A percentile compares a stretch with the other conserved stretches of the same genome.
phyloP scores from a whole-genome alignment of 805 yeast genomes.

The Saturnispora sekii region DNA sequence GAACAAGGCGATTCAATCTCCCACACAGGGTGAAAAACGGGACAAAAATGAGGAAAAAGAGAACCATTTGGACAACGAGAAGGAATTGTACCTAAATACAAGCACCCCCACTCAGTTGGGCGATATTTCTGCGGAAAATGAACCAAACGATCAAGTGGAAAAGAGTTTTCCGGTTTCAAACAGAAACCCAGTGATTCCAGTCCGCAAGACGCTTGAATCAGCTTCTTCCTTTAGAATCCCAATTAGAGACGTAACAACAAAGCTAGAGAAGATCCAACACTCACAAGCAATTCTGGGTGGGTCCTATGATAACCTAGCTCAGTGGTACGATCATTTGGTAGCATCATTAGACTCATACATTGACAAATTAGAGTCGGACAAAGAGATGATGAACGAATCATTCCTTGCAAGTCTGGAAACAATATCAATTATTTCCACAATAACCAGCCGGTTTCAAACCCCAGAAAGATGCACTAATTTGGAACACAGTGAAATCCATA shows the following conservation, averaged over 20 bases:
- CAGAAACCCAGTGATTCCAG: no score
- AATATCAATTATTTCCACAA: constrained; percentile 17
- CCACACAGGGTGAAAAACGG: no score
- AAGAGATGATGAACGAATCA: constrained; percentile 15
- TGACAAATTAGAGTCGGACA: constrained; percentile 6
- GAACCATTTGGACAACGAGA: neutral
- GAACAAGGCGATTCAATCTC: no score
- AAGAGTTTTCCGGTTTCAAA: no score
- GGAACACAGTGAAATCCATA: constrained; percentile 1
- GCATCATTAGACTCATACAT: neutral
- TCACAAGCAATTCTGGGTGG: constrained; percentile 4
- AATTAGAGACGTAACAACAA: constrained; percentile 1
- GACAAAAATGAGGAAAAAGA: neutral
- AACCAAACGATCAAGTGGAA: neutral
- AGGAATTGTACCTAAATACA: neutral
- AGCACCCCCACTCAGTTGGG: constrained; percentile 1
- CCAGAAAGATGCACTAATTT: constrained; percentile 7
- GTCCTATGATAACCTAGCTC: constrained; percentile 4
- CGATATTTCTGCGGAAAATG: neutral
- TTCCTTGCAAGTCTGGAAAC: constrained; percentile 21
- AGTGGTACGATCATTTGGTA: constrained; percentile 5
- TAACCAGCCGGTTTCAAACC: neutral
- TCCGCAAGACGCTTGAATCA: no score
- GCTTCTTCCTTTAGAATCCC: constrained; percentile 7
- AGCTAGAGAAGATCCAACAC: constrained; percentile 6